Conservation (phyloP, 2,329 filamentous ascomycete genomes). For the Aspergillus sclerotialis region DNA sequence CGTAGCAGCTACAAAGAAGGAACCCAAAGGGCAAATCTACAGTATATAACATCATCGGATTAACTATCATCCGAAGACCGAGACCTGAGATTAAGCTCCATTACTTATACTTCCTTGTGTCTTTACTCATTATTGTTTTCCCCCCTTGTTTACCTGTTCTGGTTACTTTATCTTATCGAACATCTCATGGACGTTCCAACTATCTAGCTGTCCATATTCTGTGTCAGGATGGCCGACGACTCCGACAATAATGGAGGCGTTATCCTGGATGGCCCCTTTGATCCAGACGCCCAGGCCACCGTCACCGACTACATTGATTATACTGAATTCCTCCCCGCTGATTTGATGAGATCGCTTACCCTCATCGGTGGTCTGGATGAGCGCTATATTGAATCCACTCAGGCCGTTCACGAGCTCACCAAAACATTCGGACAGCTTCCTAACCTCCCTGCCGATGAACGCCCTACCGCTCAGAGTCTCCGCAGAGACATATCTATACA, state of each 20-base stretch:
- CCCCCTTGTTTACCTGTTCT: too few species aligned
- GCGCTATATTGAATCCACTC: conserved; percentile 36
- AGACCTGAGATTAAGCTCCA: too few species aligned
- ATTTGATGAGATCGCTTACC: conserved; percentile 56
- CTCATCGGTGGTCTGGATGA: conserved; percentile 49
- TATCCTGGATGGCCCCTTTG: conserved; percentile 44
- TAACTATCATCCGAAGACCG: too few species aligned
- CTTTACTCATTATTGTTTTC: too few species aligned
- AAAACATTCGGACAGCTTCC: conserved; percentile 44
- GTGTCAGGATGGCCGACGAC: too few species aligned
- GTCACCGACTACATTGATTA: conserved; percentile 63
- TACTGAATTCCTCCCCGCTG: conserved; percentile 61
- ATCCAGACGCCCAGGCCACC: conserved; percentile 59
- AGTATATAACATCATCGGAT: too few species aligned
- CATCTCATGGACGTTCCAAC: background rate
- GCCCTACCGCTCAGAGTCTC: conserved; percentile 46
- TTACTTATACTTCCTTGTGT: too few species aligned
- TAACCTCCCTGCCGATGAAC: conserved; percentile 38
- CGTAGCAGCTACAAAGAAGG: too few species aligned
- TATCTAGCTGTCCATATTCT: background rate
- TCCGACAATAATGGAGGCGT: conserved; percentile 37
- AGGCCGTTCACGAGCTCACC: conserved; percentile 36
- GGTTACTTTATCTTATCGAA: too few species aligned
- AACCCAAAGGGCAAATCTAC: too few species aligned
- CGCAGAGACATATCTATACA: conserved; percentile 52